Evolutionary conservation across 352 stramenopile species (phyloP).

Genomic region (Phytophthora vignae): DNA sequence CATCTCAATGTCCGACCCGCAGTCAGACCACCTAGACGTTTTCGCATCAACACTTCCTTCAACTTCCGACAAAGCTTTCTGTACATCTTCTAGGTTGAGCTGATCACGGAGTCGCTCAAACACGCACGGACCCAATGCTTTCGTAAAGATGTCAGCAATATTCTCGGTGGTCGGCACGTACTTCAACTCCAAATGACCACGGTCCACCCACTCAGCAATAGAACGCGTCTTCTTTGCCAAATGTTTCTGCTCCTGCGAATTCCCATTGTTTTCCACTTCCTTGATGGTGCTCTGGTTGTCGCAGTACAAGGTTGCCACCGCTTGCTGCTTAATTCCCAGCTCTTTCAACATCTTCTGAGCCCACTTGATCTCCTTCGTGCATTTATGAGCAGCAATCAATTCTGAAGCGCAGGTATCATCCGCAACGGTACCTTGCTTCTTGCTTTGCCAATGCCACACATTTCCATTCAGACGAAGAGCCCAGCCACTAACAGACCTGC

Average conservation of each 20-base stretch:
- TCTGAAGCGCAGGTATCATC: neutral
- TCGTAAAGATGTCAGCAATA: conserved; percentile 8
- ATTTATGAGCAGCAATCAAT: neutral
- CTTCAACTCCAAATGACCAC: neutral
- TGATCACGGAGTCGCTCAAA: conserved; percentile 1
- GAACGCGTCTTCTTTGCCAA: neutral
- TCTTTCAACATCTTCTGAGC: neutral
- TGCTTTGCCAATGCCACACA: conserved; percentile 8
- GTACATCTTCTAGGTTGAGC: neutral
- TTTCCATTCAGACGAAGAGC: no score
- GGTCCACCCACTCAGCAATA: neutral
- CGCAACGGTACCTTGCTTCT: neutral
- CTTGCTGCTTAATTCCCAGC: neutral
- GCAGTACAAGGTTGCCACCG: neutral
- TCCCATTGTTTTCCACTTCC: conserved; percentile 6
- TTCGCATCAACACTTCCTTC: no score
- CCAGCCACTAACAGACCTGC: no score
- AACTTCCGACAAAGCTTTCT: no score
- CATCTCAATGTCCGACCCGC: no score
- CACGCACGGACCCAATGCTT: neutral
- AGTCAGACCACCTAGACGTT: no score
- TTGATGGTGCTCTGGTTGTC: conserved; percentile 11
- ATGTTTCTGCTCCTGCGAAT: conserved; percentile 1
- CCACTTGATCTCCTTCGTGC: neutral
- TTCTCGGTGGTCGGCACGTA: neutral